These are phyloP conservation scores for Podospora pseudocomata DNA, from an alignment of 495 filamentous ascomycete genomes.

Conservation along the genomic window DNA sequence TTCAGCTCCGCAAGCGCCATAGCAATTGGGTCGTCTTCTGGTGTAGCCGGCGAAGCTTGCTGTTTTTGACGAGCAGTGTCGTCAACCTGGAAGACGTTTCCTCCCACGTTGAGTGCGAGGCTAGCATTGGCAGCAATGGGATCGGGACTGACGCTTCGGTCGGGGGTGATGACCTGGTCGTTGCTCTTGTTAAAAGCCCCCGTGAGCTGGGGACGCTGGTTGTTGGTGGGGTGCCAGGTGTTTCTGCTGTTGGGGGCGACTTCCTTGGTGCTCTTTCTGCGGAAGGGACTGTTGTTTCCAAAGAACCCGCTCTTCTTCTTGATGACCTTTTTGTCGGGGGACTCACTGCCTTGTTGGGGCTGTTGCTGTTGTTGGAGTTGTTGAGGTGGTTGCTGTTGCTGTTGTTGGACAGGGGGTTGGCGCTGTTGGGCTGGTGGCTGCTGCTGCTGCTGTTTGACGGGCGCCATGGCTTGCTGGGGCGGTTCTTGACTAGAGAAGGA, in stretches of 20 bases:
- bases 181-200: constrained; percentile 17
- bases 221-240: constrained; percentile 52
- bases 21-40: constrained; percentile 79
- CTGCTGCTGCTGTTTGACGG: constrained; percentile 53
- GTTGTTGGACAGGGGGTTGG: constrained; percentile 12
- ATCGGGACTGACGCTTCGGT: constrained; percentile 62
- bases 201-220: constrained; percentile 30
- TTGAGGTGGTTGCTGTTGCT: constrained; percentile 34
- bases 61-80: constrained; percentile 59
- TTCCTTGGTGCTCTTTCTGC: constrained; percentile 86
- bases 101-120: constrained; percentile 92
- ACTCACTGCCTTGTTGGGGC: constrained; percentile 24
- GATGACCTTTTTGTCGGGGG: constrained; percentile 63
- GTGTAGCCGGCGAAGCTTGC: constrained; percentile 30
- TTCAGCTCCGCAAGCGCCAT: constrained; percentile 90
- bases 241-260: constrained; percentile 48
- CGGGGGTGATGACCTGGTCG: constrained; percentile 36
- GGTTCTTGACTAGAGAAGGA: constrained; percentile 84
- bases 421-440: constrained; percentile 42
- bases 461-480: constrained; percentile 58
- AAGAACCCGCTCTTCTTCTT: constrained; percentile 93
- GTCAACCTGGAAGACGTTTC: constrained; percentile 96
- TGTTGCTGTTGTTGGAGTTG: neutral
- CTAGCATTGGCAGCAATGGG: constrained; percentile 90
- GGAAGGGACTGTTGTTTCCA: constrained; percentile 86